Base-by-base conservation (phyloP, 208 protist species). In the Leptomonas seymouri region DNA sequence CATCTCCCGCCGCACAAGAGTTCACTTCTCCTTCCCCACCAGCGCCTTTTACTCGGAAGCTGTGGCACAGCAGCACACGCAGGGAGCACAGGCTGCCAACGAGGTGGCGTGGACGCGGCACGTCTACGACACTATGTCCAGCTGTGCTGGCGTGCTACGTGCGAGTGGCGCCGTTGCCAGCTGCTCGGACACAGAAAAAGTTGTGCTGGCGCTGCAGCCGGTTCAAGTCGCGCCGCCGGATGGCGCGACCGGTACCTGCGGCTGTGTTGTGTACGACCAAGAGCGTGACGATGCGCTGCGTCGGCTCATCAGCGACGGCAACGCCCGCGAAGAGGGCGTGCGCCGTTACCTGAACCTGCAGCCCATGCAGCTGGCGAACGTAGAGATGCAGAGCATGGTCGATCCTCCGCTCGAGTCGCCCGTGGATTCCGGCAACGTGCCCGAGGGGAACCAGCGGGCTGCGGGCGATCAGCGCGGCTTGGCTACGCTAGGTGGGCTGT, bases 271-370 rank as follows among this genome's bases (percentile, higher is more conserved):
- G 51, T 82, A 86, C 72, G 63, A 56, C 27, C 15, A 58, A 7
- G 30, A 5, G 20, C 41, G 48, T 14, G 59, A 81, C 27, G 76
- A 61, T 3, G 74, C 54, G 18, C 51, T 85, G 54, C 60, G 65
- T 2, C 53, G 65, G 21, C 67, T 87, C 36, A 76, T 92, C 3
- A 58, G 59, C 42, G 81, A 50, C 67, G 21, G 50, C 23, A 54
- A 54, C 1, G 49, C 51, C 5, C 66, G 81, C 23, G 81, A 89
- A 62, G 79, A 85, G 21, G 76, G 76, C 45, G 81, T 83, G 57
- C 79, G 74, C 41, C 63, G 63, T 23, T 92, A 81, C 56, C 78
- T 92, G 54, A 89, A 87, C 64, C 63, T 92, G 64, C 86, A 92
- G 65, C 84, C 86, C 20, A 85, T 92, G 83, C 80, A 82, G 74